These are phyloP conservation scores for Moesziomyces sp. DNA, from an alignment of 1,284 basidiomycete genomes.

Conservation along the genomic window DNA sequence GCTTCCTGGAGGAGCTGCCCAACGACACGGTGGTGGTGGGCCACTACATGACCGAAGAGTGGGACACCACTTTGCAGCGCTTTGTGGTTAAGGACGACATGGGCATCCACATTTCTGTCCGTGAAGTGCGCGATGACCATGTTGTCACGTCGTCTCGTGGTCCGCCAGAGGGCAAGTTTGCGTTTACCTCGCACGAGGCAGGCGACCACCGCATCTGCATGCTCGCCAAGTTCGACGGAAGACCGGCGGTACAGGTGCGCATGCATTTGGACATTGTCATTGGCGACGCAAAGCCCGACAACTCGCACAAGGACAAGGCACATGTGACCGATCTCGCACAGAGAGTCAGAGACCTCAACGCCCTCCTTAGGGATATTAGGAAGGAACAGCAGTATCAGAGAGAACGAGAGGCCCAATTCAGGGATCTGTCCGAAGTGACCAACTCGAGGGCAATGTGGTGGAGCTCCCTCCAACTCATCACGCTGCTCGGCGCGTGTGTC, in stretches of 20 bases:
- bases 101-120: constrained; percentile 87
- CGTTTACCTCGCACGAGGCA: constrained; percentile 94
- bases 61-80: constrained; percentile 78
- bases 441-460: constrained; percentile 94
- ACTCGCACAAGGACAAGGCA: constrained; percentile 55
- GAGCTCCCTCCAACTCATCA: constrained; percentile 84
- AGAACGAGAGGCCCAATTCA: constrained; percentile 87
- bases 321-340: constrained; percentile 88
- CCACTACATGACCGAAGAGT: constrained; percentile 78
- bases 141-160: constrained; percentile 82
- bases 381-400: constrained; percentile 98
- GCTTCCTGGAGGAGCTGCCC: constrained; percentile 98
- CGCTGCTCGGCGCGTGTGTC: constrained; percentile 83
- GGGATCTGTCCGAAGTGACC: constrained; percentile 86
- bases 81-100: constrained; percentile 82
- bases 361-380: constrained; percentile 89
- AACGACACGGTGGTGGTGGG: constrained; percentile 96
- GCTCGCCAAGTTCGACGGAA: constrained; percentile 74
- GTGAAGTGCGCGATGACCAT: constrained; percentile 56
- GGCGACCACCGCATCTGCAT: constrained; percentile 98
- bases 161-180: constrained; percentile 89
- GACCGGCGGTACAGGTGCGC: constrained; percentile 83
- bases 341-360: constrained; percentile 90
- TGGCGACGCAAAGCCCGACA: constrained; percentile 83
- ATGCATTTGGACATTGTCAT: constrained; percentile 94